phyloP scores from a whole-genome alignment of 2,329 filamentous ascomycete species.

The Paecilomyces fulvus region DNA sequence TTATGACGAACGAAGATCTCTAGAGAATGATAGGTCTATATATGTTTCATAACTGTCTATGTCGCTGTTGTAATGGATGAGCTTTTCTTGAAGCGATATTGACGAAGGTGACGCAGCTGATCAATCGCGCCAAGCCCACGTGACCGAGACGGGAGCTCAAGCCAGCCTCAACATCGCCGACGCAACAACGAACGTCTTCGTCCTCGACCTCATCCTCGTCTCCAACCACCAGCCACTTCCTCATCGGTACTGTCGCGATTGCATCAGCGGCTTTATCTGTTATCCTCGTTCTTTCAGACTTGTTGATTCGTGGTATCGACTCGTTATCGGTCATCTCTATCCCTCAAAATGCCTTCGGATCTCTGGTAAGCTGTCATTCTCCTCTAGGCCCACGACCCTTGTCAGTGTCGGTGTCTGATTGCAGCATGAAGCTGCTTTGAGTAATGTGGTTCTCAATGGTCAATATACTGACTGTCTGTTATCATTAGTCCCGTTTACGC shows the following conservation, averaged over 20 bases:
- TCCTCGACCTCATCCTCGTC: conserved; percentile 23
- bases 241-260: conserved; percentile 18
- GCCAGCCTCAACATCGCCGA: conserved; percentile 6
- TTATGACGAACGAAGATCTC: not conserved
- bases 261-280: conserved; percentile 14
- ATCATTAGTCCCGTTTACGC: conserved; percentile 83
- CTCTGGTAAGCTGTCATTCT: conserved; percentile 61
- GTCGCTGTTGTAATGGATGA: not conserved
- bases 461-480: conserved; percentile 14
- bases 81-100: not conserved
- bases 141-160: conserved; percentile 18
- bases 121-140: conserved; percentile 21
- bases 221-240: conserved; percentile 17
- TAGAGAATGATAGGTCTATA: not conserved
- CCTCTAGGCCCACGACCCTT: conserved; percentile 1
- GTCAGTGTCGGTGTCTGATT: not conserved
- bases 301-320: conserved; percentile 7
- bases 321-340: conserved; percentile 7
- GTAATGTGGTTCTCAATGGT: not conserved
- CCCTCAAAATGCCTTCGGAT: conserved; percentile 61
- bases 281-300: conserved; percentile 1
- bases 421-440: not conserved
- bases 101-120: conserved; percentile 1
- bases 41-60: not conserved
- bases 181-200: conserved; percentile 28